These are phyloP conservation scores for Scedosporium aurantiacum DNA, from an alignment of 2,329 filamentous ascomycete species.

Conservation along the genomic window DNA sequence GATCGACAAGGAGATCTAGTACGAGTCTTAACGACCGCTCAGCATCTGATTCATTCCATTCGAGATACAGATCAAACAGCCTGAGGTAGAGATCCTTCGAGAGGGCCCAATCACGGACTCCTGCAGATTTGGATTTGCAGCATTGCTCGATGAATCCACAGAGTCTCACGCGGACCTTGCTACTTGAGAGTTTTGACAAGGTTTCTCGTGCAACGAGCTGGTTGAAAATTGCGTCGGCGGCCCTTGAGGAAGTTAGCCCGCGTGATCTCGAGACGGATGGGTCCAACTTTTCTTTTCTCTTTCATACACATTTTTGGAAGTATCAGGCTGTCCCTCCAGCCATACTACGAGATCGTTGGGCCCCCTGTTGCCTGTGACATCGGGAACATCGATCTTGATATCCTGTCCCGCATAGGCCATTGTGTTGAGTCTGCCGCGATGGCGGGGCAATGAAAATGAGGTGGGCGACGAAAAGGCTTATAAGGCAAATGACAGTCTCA, in stretches of 20 bases:
- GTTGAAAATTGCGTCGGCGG: conserved; percentile 32
- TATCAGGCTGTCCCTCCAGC: background rate
- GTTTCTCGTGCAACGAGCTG: conserved; percentile 36
- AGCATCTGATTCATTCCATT: conserved; percentile 57
- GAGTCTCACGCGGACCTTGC: conserved; percentile 44
- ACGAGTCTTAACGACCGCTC: conserved; percentile 53
- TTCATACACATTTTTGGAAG: background rate
- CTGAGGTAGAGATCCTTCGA: conserved; percentile 32
- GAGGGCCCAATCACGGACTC: conserved; percentile 39
- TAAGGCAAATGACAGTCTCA: background rate
- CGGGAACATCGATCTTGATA: background rate
- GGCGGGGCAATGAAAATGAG: background rate
- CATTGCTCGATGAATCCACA: conserved; percentile 53
- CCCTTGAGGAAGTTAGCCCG: conserved; percentile 11
- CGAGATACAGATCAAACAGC: conserved; percentile 52
- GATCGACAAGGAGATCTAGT: conserved; percentile 43
- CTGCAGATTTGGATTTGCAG: conserved; percentile 33
- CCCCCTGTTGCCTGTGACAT: background rate
- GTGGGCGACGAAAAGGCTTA: background rate
- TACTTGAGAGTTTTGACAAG: conserved; percentile 43
- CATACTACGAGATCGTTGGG: background rate
- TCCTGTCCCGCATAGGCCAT: background rate
- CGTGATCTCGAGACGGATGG: background rate
- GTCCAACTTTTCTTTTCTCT: too few relatives aligned
- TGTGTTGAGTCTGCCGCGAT: background rate